Base-by-base conservation (phyloP, 805 yeast species). In the Blastobotrys chiropterorum region DNA sequence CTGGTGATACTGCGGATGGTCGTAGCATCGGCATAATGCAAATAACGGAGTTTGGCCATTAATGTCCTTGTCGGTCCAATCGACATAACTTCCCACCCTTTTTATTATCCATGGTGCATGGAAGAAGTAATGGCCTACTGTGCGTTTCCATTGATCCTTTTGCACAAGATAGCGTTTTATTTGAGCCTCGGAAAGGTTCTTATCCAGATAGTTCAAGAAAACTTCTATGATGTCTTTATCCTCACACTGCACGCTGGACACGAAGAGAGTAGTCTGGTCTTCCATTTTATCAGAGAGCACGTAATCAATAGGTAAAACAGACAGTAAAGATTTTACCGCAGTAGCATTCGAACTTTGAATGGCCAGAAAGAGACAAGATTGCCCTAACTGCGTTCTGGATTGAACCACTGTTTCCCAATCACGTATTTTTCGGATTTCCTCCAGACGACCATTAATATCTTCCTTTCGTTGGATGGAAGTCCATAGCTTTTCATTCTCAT, bases 11-110 rank as follows among this genome's bases (percentile, higher is more conserved):
- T 80, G 67, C 0, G 78, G 69, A 57, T 86, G 90, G 64, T 90
- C 97, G 66, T 90, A 90, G 56, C 90, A 81, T 50, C 96, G 70
- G 56, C 88, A 81, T 2, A 87, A 67, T 1, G 88, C 77, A 66
- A 85, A 80, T 7, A 92, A 68, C 0, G 97, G 95, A 0, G 97
- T 87, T 59, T 86, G 87, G 0, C 83, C 80, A 53, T 77, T 80
- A 11, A 60, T 56, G 62, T 90, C 97, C 48, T 76, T 76, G 13
- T 67, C 63, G 4, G 71, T 73, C 97, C 97, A 92, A 59, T 86
- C 74, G 3, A 90, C 69, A 44, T 71, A 75, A 1, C 63, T 63
- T 0, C 95, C 95, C 8, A 89, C 64, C 14, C 60, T 62, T 0
- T 69, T 62, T 13, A 88, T 75, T 0, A 86, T 65, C 2, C 72